Base-by-base conservation (phyloP, 2,329 filamentous ascomycete genomes). In the Aspergillus sp. region DNA sequence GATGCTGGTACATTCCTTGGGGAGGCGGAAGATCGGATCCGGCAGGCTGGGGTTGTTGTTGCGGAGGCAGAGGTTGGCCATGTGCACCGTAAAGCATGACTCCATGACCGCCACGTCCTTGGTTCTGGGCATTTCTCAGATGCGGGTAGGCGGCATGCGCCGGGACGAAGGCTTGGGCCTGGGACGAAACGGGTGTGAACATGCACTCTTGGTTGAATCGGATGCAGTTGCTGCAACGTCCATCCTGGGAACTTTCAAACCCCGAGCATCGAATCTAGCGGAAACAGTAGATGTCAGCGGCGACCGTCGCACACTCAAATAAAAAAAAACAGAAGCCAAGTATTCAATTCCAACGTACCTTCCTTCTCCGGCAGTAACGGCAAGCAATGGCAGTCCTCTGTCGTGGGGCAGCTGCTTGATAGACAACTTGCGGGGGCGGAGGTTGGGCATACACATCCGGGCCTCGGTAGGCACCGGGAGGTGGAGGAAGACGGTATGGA, bases 191-290 rank as follows among this genome's bases (percentile, higher is more conserved):
- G 2, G 85, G 84, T 1, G 83, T 87, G 66, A 88, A 88, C 66
- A 88, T 81, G 67, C 85, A 88, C 61, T 86, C 83, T 65, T 88
- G 84, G 52, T 84, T 83, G 68, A 88, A 88, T 38, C 84, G 75
- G 51, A 82, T 74, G 61, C 84, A 88, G 63, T 88, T 88, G 58
- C 76, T 79, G 71, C 84, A 88, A 47, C 83, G 79, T 47, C 85
- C 85, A 64, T 87, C 82, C 33, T 83, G 79, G 33, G 82, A 85
- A 44, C 77, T 79, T 57, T 87, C 84, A 61, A 87, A 88, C 27
- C 84, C 85, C 4, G 84, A 87, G 71, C 84, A 88, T 47, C 85
- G 82, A 63, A 88, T 87, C 84, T 88, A 64, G 45, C 47, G 48
- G 39, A 37, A 19, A 33, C 5, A 28, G 32, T 11, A n/a, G 33